phyloP scores from a whole-genome alignment of 2,329 filamentous ascomycete species.

The Fusarium pseudonygamai region DNA sequence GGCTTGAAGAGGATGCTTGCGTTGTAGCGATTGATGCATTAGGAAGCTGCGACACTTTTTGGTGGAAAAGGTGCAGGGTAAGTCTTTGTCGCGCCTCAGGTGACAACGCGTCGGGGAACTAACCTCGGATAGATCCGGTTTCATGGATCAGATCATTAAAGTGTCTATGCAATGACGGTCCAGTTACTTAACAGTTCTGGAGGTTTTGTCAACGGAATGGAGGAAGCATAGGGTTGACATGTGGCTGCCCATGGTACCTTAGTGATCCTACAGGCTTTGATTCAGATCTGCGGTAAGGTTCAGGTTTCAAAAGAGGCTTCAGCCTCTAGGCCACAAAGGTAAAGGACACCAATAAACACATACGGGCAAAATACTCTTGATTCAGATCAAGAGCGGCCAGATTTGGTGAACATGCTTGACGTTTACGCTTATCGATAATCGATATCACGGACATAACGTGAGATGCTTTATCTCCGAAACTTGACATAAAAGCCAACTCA shows the following conservation, averaged over 20 bases:
- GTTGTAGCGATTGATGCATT: not conserved
- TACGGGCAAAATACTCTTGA: too few species aligned
- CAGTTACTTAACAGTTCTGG: rapidly evolving
- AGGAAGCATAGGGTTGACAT: rapidly evolving
- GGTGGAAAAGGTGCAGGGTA: not conserved
- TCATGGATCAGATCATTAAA: not conserved
- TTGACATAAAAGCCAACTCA: not conserved
- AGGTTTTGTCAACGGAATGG: not conserved
- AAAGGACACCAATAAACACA: too few species aligned
- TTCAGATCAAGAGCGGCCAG: not conserved
- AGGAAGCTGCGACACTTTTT: not conserved
- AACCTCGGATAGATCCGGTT: not conserved
- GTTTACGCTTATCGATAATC: not conserved
- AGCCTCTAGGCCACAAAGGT: too few species aligned
- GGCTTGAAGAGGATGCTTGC: rapidly evolving
- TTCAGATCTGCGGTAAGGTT: too few species aligned
- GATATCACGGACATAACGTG: not conserved
- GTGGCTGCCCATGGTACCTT: rapidly evolving
- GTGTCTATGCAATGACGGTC: rapidly evolving
- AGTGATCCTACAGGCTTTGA: not conserved
- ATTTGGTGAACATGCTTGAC: not conserved
- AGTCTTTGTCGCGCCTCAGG: not conserved
- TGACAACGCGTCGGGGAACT: not conserved
- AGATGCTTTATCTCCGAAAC: not conserved
- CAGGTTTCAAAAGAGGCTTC: too few species aligned